Evolutionary conservation across 805 yeast species (phyloP).

Genomic region (Cyberlindnera saturnus): DNA sequence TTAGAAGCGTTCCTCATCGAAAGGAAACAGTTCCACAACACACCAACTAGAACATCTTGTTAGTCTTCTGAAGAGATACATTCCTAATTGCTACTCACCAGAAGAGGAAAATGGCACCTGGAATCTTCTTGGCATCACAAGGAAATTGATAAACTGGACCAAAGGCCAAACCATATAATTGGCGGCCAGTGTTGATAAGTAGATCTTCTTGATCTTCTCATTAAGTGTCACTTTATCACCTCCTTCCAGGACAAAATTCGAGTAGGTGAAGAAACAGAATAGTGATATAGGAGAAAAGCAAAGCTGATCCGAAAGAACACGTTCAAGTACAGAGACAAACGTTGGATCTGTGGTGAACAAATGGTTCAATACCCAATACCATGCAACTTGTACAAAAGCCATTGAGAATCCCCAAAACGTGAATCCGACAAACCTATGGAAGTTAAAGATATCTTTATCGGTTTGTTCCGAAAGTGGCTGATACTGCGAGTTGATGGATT

Average conservation of each 20-base stretch:
- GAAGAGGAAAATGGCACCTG: slow-evolving; percentile 92
- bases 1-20: slow-evolving; percentile 67
- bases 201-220: slow-evolving; percentile 58
- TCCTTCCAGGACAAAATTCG: slow-evolving; percentile 73
- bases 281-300: slow-evolving; percentile 85
- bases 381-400: slow-evolving; percentile 78
- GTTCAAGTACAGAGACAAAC: slow-evolving; percentile 75
- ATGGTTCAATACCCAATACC: slow-evolving; percentile 79
- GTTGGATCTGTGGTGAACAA: slow-evolving; percentile 78
- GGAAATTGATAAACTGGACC: slow-evolving; percentile 70
- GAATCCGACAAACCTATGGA: slow-evolving; percentile 69
- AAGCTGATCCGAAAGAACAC: slow-evolving; percentile 86
- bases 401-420: slow-evolving; percentile 82
- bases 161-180: slow-evolving; percentile 80
- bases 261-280: slow-evolving; percentile 74
- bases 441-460: slow-evolving; percentile 41
- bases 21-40: slow-evolving; percentile 89
- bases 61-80: background rate
- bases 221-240: slow-evolving; percentile 62
- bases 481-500: slow-evolving; percentile 15
- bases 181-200: slow-evolving; percentile 58
- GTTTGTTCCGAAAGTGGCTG: slow-evolving; percentile 27
- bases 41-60: slow-evolving; percentile 43
- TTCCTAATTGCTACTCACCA: slow-evolving; percentile 32
- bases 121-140: slow-evolving; percentile 58